These are phyloP conservation scores for Botryotinia globosa DNA, from an alignment of 2,329 filamentous ascomycete species.

Conservation along the genomic window DNA sequence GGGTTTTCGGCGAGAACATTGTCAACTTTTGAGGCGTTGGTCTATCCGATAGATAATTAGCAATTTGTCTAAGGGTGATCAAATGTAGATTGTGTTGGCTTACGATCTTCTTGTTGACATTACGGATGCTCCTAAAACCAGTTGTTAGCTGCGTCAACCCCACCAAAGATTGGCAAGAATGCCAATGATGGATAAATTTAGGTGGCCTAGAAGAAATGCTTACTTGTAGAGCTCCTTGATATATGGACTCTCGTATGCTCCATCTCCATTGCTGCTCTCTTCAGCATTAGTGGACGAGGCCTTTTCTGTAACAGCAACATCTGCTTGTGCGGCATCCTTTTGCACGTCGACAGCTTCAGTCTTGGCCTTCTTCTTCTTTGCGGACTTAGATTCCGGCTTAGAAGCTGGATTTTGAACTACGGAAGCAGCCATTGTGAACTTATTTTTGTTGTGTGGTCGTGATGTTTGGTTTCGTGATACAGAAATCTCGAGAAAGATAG, in stretches of 20 bases:
- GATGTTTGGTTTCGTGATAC: constrained; percentile 47
- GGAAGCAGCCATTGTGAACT: constrained; percentile 58
- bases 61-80: not conserved
- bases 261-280: constrained; percentile 46
- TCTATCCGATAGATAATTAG: constrained; percentile 44
- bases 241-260: constrained; percentile 68
- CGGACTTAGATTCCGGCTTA: constrained; percentile 61
- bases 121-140: constrained; percentile 75
- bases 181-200: constrained; percentile 13
- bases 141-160: constrained; percentile 15
- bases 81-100: constrained; percentile 40
- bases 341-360: constrained; percentile 44
- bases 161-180: not conserved
- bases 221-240: constrained; percentile 91
- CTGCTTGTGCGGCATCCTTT: constrained; percentile 51
- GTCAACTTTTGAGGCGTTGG: constrained; percentile 71
- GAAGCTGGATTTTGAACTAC: constrained; percentile 61
- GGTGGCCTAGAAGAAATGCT: constrained; percentile 34
- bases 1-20: constrained; percentile 65
- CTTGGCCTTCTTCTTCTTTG: constrained; percentile 68
- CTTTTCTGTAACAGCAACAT: constrained; percentile 49
- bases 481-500: not conserved
- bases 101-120: constrained; percentile 92
- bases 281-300: constrained; percentile 48
- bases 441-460: not conserved